These are phyloP conservation scores for Neurospora discreta DNA, from an alignment of 495 filamentous ascomycete species.

Conservation along the genomic window DNA sequence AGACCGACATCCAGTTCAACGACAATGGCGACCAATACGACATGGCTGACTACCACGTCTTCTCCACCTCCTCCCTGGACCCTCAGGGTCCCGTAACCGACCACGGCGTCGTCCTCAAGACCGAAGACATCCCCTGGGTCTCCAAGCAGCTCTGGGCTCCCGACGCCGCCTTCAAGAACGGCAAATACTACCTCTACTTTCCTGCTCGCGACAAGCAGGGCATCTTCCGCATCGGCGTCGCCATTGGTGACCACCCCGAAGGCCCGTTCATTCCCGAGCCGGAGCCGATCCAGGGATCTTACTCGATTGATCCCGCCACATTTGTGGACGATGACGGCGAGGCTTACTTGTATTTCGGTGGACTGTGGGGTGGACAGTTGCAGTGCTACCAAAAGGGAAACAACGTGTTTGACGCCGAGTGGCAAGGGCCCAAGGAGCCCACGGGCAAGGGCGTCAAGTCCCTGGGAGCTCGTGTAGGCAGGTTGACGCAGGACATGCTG, in stretches of 20 bases:
- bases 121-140: conserved; percentile 50
- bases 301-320: conserved; percentile 52
- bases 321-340: conserved; percentile 52
- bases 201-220: conserved; percentile 47
- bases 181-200: conserved; percentile 56
- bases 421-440: conserved; percentile 44
- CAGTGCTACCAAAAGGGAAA: conserved; percentile 38
- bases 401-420: conserved; percentile 36
- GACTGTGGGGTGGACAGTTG: conserved; percentile 64
- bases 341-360: conserved; percentile 55
- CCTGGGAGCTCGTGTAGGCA: conserved; percentile 49
- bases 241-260: conserved; percentile 39
- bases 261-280: conserved; percentile 48
- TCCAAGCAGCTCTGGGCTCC: conserved; percentile 56
- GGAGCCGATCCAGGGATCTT: conserved; percentile 48
- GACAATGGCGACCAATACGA: conserved; percentile 78
- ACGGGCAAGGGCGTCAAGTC: conserved; percentile 36
- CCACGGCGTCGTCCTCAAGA: conserved; percentile 46
- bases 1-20: conserved; percentile 52
- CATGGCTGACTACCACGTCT: conserved; percentile 64
- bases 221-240: conserved; percentile 57
- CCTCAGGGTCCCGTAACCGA: conserved; percentile 40
- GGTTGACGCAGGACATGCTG: conserved; percentile 51
- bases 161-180: conserved; percentile 46
- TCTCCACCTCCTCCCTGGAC: conserved; percentile 39